Percentiles rank a stretch among this genome's conserved stretches.
Conservation (phyloP, 345 rosid species). For the Melaleuca alternifolia region DNA sequence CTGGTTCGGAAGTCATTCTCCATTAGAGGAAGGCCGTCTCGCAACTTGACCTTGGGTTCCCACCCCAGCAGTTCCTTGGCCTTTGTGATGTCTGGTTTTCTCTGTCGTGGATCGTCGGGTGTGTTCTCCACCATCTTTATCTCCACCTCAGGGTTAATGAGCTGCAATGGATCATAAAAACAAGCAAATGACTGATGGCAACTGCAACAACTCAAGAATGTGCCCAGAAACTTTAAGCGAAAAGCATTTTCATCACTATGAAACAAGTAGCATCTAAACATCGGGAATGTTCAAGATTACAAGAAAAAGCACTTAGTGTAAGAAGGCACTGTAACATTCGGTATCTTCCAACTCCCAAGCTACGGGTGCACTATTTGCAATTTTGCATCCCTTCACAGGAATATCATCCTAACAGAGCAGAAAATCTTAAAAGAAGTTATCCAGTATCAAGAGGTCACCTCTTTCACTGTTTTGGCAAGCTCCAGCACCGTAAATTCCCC, state of each 20-base stretch:
- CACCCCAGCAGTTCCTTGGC: conserved; percentile 83
- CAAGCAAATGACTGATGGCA: background rate
- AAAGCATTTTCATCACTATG: background rate
- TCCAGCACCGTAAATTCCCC: conserved; percentile 91
- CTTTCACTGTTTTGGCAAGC: conserved; percentile 86
- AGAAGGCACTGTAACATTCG: background rate
- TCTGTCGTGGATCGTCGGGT: conserved; percentile 84
- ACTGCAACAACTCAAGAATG: background rate
- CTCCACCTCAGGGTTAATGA: conserved; percentile 67
- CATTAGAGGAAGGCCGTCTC: conserved; percentile 85
- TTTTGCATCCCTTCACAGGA: background rate
- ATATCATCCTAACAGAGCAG: background rate
- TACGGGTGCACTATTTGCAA: background rate
- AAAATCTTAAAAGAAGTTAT: background rate
- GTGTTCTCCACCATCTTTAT: conserved; percentile 87
- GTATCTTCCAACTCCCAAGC: background rate
- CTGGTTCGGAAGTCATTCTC: conserved; percentile 79
- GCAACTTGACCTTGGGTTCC: conserved; percentile 84
- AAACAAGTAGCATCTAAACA: background rate
- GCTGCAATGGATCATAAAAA: conserved; percentile 19
- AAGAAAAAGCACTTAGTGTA: background rate
- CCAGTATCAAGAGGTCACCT: conserved; percentile 26
- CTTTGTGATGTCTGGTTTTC: conserved; percentile 82
- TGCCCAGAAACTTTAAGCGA: background rate
- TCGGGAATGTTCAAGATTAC: background rate